A percentile compares a stretch with the other conserved stretches of the same genome.
phyloP scores from a whole-genome alignment of 2,329 filamentous ascomycete species.

The Dendrostoma leiphaemia region DNA sequence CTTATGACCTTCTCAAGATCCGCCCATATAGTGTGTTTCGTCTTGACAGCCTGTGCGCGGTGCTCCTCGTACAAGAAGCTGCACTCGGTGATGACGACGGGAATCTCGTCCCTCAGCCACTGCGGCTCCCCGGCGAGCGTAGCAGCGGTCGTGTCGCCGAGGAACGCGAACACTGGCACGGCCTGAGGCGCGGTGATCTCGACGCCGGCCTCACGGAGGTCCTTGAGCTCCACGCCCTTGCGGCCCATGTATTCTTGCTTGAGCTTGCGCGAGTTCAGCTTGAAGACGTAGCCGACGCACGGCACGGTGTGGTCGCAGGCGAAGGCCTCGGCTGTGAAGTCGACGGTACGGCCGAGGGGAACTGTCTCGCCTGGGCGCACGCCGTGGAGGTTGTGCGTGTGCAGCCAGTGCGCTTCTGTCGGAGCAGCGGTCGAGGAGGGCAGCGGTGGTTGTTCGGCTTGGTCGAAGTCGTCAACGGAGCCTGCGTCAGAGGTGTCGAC shows the following conservation, averaged over 20 bases:
- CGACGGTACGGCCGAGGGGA: conserved; percentile 32
- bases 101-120: conserved; percentile 38
- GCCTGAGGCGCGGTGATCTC: conserved; percentile 38
- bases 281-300: conserved; percentile 47
- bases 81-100: conserved; percentile 49
- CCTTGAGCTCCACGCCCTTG: conserved; percentile 34
- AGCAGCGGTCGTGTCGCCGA: conserved; percentile 44
- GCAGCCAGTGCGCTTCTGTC: conserved; percentile 23
- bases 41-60: conserved; percentile 40
- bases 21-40: conserved; percentile 46
- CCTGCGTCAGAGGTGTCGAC: conserved; percentile 5
- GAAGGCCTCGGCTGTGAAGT: conserved; percentile 41
- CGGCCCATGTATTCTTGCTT: conserved; percentile 35
- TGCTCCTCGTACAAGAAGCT: conserved; percentile 45
- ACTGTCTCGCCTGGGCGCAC: conserved; percentile 35
- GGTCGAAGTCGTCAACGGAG: conserved; percentile 19
- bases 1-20: conserved; percentile 44
- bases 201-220: conserved; percentile 35
- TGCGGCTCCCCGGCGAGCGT: conserved; percentile 36
- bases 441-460: conserved; percentile 1
- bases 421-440: background rate
- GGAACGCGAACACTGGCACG: conserved; percentile 43
- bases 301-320: conserved; percentile 46
- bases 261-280: conserved; percentile 36
- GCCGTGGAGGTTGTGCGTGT: conserved; percentile 39